Conservation (phyloP, 129 eudicot genomes). For the Erigeron canadensis region DNA sequence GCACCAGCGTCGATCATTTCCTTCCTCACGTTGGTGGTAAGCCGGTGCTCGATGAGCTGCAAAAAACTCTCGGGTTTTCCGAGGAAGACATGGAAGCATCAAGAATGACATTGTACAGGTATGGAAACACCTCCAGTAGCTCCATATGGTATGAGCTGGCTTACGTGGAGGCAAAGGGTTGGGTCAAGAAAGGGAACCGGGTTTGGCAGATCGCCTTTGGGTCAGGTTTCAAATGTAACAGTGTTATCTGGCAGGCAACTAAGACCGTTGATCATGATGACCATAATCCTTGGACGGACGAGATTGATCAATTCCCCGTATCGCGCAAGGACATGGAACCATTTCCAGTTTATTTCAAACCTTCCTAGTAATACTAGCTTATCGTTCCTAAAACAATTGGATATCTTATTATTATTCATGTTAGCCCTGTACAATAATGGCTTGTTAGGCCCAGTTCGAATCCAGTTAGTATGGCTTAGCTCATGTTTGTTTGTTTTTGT, state of each 20-base stretch:
- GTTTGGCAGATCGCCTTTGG: conserved; percentile 61
- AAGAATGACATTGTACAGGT: conserved; percentile 55
- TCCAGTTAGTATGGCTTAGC: too few relatives aligned
- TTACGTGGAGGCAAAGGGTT: conserved; percentile 59
- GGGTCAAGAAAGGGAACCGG: conserved; percentile 47
- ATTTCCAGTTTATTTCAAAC: conserved; percentile 19
- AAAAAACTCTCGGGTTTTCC: conserved; percentile 30
- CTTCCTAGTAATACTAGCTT: conserved; percentile 3
- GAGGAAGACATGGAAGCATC: conserved; percentile 51
- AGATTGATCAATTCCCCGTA: conserved; percentile 44
- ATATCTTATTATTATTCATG: too few relatives aligned
- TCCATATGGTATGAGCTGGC: conserved; percentile 45
- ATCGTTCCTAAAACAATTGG: too few relatives aligned
- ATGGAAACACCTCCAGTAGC: conserved; percentile 59
- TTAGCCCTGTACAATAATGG: too few relatives aligned
- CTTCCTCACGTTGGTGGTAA: conserved; percentile 60
- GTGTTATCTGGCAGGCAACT: conserved; percentile 52
- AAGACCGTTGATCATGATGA: conserved; percentile 32
- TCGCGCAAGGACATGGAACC: not conserved
- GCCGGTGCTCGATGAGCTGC: conserved; percentile 50
- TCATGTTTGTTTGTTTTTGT: too few relatives aligned
- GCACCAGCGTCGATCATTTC: conserved; percentile 41
- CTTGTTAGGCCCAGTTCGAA: too few relatives aligned
- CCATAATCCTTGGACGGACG: conserved; percentile 53
- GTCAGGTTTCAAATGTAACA: conserved; percentile 58